A percentile compares a stretch with the other conserved stretches of the same genome.
These are phyloP conservation scores for Ajuga chamaepitys DNA, from an alignment of 257 asterid species.

Conservation along the genomic window DNA sequence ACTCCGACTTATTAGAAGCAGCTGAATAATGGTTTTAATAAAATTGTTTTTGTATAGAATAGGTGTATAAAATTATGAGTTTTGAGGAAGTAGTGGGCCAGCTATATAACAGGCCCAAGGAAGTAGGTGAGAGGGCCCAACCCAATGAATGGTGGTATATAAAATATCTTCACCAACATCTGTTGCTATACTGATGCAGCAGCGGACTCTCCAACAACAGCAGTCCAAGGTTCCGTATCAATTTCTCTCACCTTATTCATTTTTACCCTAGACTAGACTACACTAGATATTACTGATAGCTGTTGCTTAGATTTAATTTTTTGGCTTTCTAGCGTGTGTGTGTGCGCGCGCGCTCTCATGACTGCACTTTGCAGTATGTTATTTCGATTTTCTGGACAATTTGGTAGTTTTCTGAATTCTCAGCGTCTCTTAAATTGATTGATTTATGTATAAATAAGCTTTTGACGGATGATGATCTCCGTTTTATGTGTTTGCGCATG, in stretches of 20 bases:
- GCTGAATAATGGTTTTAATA: too few species aligned
- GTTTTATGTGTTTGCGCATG: slow-evolving; percentile 10
- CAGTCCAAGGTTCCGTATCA: slow-evolving; percentile 17
- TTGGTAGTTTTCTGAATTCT: slow-evolving; percentile 7
- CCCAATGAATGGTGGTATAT: background rate
- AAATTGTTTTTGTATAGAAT: too few species aligned
- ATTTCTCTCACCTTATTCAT: background rate
- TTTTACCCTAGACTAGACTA: too few species aligned
- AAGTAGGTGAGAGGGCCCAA: too few species aligned
- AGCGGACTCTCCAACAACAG: slow-evolving; percentile 6
- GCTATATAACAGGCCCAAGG: too few species aligned
- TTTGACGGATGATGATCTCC: slow-evolving; percentile 10
- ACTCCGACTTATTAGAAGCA: too few species aligned
- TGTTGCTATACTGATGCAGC: background rate
- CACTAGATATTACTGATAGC: background rate
- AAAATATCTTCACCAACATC: background rate
- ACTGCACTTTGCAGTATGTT: background rate
- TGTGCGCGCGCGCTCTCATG: too few species aligned
- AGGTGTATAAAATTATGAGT: too few species aligned
- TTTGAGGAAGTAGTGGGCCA: slow-evolving; percentile 15
- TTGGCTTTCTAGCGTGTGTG: background rate
- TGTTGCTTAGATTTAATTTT: background rate
- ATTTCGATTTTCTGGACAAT: background rate
- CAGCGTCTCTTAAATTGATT: background rate
- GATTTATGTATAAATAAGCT: background rate